Evolutionary conservation across 1,139 yeast genomes (phyloP).

Genomic region (Zygotorulaspora mrakii): DNA sequence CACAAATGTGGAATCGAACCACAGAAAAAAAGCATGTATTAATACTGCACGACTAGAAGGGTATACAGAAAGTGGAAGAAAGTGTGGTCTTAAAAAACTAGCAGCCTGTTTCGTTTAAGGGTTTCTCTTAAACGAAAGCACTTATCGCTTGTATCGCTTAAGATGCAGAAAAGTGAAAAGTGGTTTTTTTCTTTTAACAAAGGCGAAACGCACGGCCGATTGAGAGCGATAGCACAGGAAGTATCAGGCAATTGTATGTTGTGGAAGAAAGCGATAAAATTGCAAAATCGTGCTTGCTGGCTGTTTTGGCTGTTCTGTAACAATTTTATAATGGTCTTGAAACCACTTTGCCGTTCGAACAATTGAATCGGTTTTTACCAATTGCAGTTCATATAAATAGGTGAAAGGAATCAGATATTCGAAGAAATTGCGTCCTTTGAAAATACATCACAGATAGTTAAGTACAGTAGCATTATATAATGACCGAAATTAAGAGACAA

Average conservation of each 20-base stretch:
- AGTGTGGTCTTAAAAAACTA: too few species aligned
- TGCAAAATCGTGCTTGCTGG: neutral
- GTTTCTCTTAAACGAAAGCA: slow-evolving; percentile 1
- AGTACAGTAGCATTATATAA: slow-evolving; percentile 9
- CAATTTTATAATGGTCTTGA: neutral
- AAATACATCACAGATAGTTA: neutral
- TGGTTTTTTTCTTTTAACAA: slow-evolving; percentile 4
- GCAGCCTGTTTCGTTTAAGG: too few species aligned
- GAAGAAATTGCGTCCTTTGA: neutral
- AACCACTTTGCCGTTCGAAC: slow-evolving; percentile 2
- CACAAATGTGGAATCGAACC: too few species aligned
- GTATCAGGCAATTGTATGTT: slow-evolving; percentile 4
- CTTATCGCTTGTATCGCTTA: slow-evolving; percentile 9
- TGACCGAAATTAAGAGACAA: slow-evolving; percentile 36
- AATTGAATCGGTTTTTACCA: neutral
- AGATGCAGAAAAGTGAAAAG: neutral
- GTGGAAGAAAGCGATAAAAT: slow-evolving; percentile 1
- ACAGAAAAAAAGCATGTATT: too few species aligned
- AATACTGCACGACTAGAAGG: too few species aligned
- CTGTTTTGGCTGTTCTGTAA: slow-evolving; percentile 2
- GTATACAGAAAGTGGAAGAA: too few species aligned
- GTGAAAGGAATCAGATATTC: neutral
- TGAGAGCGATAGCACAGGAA: slow-evolving; percentile 3
- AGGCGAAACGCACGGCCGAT: slow-evolving; percentile 6
- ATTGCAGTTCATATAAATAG: neutral